Evolutionary conservation across 306 rosid species (phyloP).

Genomic region (Rubus parviflorus): DNA sequence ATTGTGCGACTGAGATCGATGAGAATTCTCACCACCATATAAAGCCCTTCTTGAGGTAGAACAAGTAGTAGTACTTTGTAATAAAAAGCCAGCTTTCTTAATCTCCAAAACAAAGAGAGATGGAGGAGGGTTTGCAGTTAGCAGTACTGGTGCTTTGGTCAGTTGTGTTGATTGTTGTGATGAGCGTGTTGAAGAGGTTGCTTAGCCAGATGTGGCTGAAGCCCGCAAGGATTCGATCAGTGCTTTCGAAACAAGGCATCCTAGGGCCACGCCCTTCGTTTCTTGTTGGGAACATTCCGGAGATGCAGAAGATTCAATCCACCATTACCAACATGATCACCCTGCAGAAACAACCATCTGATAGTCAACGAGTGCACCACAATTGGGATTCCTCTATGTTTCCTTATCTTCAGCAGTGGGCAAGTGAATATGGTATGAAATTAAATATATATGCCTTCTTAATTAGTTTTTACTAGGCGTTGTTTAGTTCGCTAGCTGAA

Average conservation of each 20-base stretch:
- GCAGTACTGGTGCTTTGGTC: slow-evolving; percentile 2
- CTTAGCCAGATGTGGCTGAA: slow-evolving; percentile 16
- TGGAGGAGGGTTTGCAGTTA: slow-evolving; percentile 11
- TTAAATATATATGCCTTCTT: background rate
- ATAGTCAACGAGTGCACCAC: background rate
- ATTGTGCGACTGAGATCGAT: background rate
- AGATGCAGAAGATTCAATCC: slow-evolving; percentile 12
- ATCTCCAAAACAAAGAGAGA: background rate
- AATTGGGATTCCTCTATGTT: slow-evolving; percentile 1
- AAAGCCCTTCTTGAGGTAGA: background rate
- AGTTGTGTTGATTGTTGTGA: background rate
- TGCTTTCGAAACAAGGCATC: slow-evolving; percentile 12
- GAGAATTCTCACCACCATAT: background rate
- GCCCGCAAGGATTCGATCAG: slow-evolving; percentile 13
- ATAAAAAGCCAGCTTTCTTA: background rate
- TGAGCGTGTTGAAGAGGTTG: background rate
- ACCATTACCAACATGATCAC: background rate
- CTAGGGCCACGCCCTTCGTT: slow-evolving; percentile 16
- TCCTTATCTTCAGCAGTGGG: slow-evolving; percentile 17
- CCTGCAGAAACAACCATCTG: background rate
- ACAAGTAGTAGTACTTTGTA: background rate
- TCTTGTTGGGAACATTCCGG: slow-evolving; percentile 6
- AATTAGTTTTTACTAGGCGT: too few species aligned
- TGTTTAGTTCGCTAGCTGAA: too few species aligned
- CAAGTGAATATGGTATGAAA: background rate